A percentile compares a stretch with the other conserved stretches of the same genome.
Evolutionary conservation across 2,329 filamentous ascomycete genomes (phyloP).

Genomic region (Calonectria pseudoturangicola): DNA sequence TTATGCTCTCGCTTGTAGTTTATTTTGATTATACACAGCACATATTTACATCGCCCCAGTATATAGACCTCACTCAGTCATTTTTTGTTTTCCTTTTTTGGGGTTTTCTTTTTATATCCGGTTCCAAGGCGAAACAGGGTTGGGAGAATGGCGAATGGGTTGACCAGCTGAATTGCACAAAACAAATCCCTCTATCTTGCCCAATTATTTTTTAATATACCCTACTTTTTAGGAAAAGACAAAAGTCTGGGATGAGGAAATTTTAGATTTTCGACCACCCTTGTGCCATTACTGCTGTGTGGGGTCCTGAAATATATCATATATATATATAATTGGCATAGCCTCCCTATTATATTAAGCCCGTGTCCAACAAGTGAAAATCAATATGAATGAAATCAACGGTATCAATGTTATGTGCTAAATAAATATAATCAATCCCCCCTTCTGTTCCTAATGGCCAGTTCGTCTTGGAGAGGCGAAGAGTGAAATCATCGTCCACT

Average conservation of each 20-base stretch:
- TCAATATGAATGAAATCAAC: neutral
- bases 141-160: conserved; percentile 13
- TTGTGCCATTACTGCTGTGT: neutral
- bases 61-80: conserved; percentile 11
- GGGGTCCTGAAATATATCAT: neutral
- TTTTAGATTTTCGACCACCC: conserved; percentile 21
- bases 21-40: neutral
- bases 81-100: conserved; percentile 6
- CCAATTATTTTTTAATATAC: conserved; percentile 30
- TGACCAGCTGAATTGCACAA: conserved; percentile 21
- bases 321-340: conserved; percentile 14
- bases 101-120: neutral
- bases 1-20: neutral
- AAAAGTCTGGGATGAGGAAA: neutral
- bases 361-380: conserved; percentile 4
- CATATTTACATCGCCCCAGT: conserved; percentile 14
- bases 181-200: neutral
- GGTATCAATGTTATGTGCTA: neutral
- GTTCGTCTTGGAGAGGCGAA: no score
- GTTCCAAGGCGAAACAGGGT: conserved; percentile 1
- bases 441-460: conserved; percentile 32
- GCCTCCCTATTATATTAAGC: neutral
- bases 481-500: conserved; percentile 36
- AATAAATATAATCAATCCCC: conserved; percentile 21
- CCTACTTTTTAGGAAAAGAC: neutral